Conservation (phyloP, 192 early-diverging fungal genomes). For the Ambispora gerdemannii region DNA sequence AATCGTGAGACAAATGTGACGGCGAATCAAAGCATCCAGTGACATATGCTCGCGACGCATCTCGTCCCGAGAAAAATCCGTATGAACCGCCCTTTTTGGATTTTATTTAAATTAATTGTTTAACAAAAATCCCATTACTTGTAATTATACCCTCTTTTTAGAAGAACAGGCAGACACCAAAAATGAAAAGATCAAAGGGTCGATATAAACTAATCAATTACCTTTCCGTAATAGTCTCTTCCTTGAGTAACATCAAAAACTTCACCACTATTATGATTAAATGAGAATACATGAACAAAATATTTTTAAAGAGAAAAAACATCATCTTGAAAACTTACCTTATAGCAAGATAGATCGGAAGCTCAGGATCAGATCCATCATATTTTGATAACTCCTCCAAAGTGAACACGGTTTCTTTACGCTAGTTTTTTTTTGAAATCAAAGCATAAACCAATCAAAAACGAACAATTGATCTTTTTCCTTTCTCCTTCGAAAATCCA, state of each 20-base stretch:
- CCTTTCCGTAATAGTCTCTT: conserved; percentile 73
- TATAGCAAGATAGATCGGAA: conserved; percentile 88
- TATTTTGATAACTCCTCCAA: conserved; percentile 73
- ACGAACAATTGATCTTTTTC: background rate
- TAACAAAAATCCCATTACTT: background rate
- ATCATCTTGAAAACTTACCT: conserved; percentile 47
- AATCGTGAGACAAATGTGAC: conserved; percentile 90
- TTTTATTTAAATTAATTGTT: background rate
- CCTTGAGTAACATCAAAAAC: conserved; percentile 91
- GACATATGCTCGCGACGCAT: conserved; percentile 90
- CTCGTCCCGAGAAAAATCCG: conserved; percentile 83
- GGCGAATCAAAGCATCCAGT: conserved; percentile 97
- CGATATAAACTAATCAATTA: conserved; percentile 36
- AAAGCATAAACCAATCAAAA: background rate
- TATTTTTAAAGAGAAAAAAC: background rate
- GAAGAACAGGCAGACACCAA: too few relatives aligned
- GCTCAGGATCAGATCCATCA: conserved; percentile 77
- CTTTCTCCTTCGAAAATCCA: background rate
- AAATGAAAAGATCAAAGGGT: too few relatives aligned
- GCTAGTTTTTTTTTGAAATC: background rate
- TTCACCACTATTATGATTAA: conserved; percentile 60
- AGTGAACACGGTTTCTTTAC: conserved; percentile 62
- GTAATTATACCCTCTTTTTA: too few relatives aligned
- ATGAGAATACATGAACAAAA: conserved; percentile 3
- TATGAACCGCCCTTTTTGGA: conserved; percentile 68